Evolutionary conservation across 305 asterid genomes (phyloP).

Genomic region (Caryopteris hybrid): DNA sequence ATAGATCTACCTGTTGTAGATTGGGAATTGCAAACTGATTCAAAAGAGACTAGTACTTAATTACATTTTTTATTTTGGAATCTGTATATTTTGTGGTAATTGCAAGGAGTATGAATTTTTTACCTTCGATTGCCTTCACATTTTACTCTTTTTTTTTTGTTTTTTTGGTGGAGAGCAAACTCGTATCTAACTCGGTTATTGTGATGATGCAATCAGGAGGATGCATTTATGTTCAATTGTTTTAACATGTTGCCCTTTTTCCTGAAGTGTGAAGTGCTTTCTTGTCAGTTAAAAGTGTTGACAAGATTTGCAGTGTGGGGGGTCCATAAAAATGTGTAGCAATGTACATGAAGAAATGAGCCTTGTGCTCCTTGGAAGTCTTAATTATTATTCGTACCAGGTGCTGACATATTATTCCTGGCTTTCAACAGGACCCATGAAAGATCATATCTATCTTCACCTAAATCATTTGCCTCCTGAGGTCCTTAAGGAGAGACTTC

Average conservation of each 20-base stretch:
- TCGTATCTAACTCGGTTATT: neutral
- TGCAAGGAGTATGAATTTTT: too few relatives aligned
- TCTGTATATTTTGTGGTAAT: too few relatives aligned
- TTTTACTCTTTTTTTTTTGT: neutral
- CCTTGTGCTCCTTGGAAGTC: conserved; percentile 3
- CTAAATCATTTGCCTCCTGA: conserved; percentile 98
- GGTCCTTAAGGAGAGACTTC: conserved; percentile 98
- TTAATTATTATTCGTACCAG: conserved; percentile 9
- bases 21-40: neutral
- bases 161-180: neutral
- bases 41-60: too few relatives aligned
- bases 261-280: neutral
- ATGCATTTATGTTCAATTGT: neutral
- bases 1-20: neutral
- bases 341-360: conserved; percentile 2
- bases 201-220: neutral
- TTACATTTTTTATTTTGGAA: too few relatives aligned
- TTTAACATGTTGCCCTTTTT: neutral
- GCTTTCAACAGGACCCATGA: conserved; percentile 63
- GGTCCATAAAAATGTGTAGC: neutral
- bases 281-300: neutral
- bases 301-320: neutral
- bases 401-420: conserved; percentile 2
- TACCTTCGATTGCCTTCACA: too few relatives aligned
- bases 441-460: conserved; percentile 97